Evolutionary conservation across 176 grass and related monocot species (phyloP).

Genomic region (Dactylis glomerata): DNA sequence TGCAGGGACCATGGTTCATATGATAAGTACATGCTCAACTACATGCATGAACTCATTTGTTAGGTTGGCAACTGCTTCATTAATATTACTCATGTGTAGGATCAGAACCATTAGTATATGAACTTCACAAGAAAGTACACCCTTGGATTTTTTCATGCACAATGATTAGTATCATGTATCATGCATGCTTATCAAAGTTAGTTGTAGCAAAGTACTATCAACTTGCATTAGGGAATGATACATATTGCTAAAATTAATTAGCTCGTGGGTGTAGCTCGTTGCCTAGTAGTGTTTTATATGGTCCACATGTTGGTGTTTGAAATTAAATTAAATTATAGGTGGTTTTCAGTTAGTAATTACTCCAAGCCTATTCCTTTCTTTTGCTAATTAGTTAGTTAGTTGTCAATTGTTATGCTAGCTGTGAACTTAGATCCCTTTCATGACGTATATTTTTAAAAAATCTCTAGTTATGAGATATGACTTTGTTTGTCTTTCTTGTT

Average conservation of each 20-base stretch:
- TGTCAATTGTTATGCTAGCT: slow-evolving; percentile 3
- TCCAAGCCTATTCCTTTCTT: not conserved
- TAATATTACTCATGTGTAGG: not conserved
- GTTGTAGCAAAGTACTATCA: not conserved
- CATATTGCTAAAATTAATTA: not conserved
- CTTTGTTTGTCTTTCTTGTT: slow-evolving; percentile 27
- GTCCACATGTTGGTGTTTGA: slow-evolving; percentile 1
- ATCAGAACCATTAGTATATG: not conserved
- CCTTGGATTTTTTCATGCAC: slow-evolving; percentile 9
- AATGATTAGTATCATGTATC: slow-evolving; percentile 9
- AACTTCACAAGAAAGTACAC: slow-evolving; percentile 14
- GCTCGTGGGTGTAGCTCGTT: not conserved
- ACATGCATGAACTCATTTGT: not conserved
- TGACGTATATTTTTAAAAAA: slow-evolving; percentile 8
- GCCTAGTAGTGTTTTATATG: slow-evolving; percentile 24
- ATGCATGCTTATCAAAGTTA: not conserved
- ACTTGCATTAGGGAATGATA: slow-evolving; percentile 33
- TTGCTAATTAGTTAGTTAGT: not conserved
- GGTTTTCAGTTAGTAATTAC: slow-evolving; percentile 10
- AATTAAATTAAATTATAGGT: not conserved
- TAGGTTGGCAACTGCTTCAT: slow-evolving; percentile 10
- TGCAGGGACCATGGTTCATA: not conserved
- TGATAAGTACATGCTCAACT: slow-evolving; percentile 11
- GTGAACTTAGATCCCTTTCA: slow-evolving; percentile 28
- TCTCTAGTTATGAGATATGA: not conserved